Percentiles rank a stretch among this genome's conserved stretches.
These are phyloP conservation scores for Groenewaldozyma salmanticensis DNA, from an alignment of 805 yeast genomes.

Conservation along the genomic window DNA sequence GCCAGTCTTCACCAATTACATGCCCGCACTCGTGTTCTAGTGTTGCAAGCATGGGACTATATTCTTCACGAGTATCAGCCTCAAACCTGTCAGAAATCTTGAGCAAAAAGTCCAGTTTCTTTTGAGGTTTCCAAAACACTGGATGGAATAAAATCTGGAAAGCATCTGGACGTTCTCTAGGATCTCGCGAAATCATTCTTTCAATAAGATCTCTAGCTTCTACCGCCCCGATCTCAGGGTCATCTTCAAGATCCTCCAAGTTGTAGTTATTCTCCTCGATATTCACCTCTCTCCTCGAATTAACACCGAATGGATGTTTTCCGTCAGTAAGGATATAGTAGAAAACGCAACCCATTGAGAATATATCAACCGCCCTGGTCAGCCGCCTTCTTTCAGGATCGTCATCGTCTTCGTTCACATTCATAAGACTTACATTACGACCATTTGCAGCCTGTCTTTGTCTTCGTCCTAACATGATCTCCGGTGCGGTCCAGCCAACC, in stretches of 20 bases:
- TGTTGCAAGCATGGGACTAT: conserved; percentile 45
- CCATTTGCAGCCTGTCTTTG: conserved; percentile 3
- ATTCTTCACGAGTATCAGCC: conserved; percentile 71
- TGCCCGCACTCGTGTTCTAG: conserved; percentile 43
- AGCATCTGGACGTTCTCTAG: conserved; percentile 65
- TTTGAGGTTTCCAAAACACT: conserved; percentile 68
- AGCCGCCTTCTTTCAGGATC: conserved; percentile 12
- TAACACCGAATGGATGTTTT: conserved; percentile 89
- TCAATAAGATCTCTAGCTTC: conserved; percentile 69
- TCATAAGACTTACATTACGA: conserved; percentile 1
- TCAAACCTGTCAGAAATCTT: conserved; percentile 90
- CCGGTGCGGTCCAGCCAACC: conserved; percentile 98
- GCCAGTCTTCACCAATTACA: conserved; percentile 65
- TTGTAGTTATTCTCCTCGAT: conserved; percentile 48
- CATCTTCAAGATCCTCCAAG: conserved; percentile 37
- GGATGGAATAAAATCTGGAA: conserved; percentile 68
- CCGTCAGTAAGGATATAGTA: conserved; percentile 79
- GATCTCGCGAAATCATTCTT: conserved; percentile 62
- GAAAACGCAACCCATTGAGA: conserved; percentile 90
- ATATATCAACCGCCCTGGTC: conserved; percentile 76
- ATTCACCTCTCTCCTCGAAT: conserved; percentile 79
- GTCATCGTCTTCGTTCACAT: background rate
- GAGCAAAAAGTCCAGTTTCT: conserved; percentile 72
- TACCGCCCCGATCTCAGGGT: conserved; percentile 26
- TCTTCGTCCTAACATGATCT: conserved; percentile 27